Conservation (phyloP, 2,329 filamentous ascomycete species). For the Cladosporium sp. region DNA sequence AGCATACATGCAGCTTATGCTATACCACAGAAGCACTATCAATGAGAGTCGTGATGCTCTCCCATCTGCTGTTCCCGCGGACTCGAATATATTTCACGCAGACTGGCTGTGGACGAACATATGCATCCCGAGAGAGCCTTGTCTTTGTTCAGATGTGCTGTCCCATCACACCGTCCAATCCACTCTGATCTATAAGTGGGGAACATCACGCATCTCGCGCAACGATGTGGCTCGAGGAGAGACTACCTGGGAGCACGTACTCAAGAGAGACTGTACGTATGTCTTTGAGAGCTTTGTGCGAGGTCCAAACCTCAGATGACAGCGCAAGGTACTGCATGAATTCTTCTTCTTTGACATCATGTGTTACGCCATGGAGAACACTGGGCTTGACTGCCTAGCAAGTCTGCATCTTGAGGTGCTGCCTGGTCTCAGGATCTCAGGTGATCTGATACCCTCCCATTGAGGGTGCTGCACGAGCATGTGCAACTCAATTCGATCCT, state of each 20-base stretch:
- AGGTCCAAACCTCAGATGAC: neutral
- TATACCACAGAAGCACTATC: neutral
- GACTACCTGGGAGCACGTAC: neutral
- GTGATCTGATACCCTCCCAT: too few relatives aligned
- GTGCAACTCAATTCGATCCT: too few relatives aligned
- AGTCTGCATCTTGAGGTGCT: neutral
- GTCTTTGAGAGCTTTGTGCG: neutral
- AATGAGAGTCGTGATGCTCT: neutral
- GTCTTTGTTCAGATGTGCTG: neutral
- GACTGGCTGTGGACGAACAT: neutral
- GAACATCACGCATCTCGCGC: neutral
- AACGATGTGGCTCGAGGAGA: neutral
- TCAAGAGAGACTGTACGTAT: neutral
- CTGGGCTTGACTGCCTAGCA: accelerated
- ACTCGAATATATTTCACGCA: neutral
- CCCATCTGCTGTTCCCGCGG: neutral
- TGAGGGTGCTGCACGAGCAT: too few relatives aligned
- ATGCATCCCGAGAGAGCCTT: neutral
- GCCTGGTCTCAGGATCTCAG: neutral
- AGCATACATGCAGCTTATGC: neutral
- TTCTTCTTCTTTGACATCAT: neutral
- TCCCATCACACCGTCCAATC: neutral
- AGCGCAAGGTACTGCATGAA: neutral
- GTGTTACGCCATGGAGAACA: neutral
- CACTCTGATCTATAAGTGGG: neutral